These are phyloP conservation scores for Podospora tetraspora DNA, from an alignment of 495 filamentous ascomycete species.

Conservation along the genomic window DNA sequence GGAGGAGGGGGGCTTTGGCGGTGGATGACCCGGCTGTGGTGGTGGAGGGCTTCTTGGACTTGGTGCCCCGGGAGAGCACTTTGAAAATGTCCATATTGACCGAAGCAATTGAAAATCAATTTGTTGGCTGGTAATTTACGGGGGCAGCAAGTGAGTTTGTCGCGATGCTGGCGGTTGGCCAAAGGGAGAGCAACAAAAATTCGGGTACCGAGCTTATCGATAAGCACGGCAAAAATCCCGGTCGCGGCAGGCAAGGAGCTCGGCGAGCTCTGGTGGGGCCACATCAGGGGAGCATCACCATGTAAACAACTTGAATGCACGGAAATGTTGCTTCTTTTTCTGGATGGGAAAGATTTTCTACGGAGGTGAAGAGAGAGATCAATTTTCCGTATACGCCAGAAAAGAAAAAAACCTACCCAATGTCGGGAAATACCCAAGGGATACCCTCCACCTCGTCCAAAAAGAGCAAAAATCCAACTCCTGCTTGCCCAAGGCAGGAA, in stretches of 20 bases:
- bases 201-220: not conserved
- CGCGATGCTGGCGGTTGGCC: not conserved
- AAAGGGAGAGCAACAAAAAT: not conserved
- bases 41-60: slow-evolving; percentile 31
- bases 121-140: not conserved
- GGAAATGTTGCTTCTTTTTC: not conserved
- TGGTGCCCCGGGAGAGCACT: slow-evolving; percentile 61
- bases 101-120: not conserved
- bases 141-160: not conserved
- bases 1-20: slow-evolving; percentile 34
- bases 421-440: too few relatives aligned
- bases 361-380: not conserved
- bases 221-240: not conserved
- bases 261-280: not conserved
- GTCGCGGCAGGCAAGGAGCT: not conserved
- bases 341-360: not conserved
- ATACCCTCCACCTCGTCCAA: not conserved
- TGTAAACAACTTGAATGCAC: not conserved
- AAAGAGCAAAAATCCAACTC: not conserved
- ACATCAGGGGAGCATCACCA: not conserved
- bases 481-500: not conserved
- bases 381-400: not conserved
- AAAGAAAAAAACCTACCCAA: not conserved
- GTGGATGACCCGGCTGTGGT: slow-evolving; percentile 32
- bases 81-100: slow-evolving; percentile 60